phyloP scores from a whole-genome alignment of 2,329 filamentous ascomycete genomes.

The Alternaria sp. region DNA sequence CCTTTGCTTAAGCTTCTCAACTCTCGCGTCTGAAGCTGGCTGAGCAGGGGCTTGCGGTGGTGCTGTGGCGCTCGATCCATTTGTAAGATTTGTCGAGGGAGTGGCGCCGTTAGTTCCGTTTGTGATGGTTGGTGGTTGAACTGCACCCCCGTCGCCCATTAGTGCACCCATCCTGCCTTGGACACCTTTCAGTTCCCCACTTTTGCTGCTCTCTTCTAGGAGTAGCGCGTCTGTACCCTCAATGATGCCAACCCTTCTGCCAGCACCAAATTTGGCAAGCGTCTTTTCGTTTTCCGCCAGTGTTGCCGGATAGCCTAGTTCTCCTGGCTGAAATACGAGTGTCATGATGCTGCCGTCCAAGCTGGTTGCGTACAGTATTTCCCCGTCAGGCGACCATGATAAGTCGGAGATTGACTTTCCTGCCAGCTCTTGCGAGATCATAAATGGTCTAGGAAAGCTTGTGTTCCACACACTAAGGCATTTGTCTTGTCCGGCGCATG shows the following conservation, averaged over 20 bases:
- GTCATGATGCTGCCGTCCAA: slow-evolving; percentile 88
- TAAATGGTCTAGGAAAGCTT: slow-evolving; percentile 87
- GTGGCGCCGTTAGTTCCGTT: slow-evolving; percentile 62
- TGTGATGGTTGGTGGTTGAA: slow-evolving; percentile 61
- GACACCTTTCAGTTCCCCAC: slow-evolving; percentile 85
- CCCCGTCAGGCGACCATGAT: slow-evolving; percentile 91
- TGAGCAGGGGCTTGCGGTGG: slow-evolving; percentile 30
- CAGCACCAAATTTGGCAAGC: slow-evolving; percentile 89
- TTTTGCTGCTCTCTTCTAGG: slow-evolving; percentile 90
- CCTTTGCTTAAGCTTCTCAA: slow-evolving; percentile 81
- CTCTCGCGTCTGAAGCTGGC: slow-evolving; percentile 61
- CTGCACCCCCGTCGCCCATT: slow-evolving; percentile 77
- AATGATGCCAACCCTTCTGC: slow-evolving; percentile 86
- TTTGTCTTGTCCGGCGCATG: slow-evolving; percentile 96
- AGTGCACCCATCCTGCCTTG: slow-evolving; percentile 98
- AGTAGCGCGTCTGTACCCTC: slow-evolving; percentile 90
- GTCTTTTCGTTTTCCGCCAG: slow-evolving; percentile 91
- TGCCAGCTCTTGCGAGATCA: slow-evolving; percentile 87
- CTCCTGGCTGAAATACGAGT: slow-evolving; percentile 81
- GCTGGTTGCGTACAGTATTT: slow-evolving; percentile 83
- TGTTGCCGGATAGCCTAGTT: slow-evolving; percentile 87
- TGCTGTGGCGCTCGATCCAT: slow-evolving; percentile 59
- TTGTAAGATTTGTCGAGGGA: slow-evolving; percentile 52
- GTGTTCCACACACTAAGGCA: slow-evolving; percentile 98
- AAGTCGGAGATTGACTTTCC: slow-evolving; percentile 94